Percentiles rank a stretch among this genome's conserved stretches.
These are phyloP conservation scores for Capniomyces stellatus DNA, from an alignment of 371 early-diverging fungal species.

Conservation along the genomic window DNA sequence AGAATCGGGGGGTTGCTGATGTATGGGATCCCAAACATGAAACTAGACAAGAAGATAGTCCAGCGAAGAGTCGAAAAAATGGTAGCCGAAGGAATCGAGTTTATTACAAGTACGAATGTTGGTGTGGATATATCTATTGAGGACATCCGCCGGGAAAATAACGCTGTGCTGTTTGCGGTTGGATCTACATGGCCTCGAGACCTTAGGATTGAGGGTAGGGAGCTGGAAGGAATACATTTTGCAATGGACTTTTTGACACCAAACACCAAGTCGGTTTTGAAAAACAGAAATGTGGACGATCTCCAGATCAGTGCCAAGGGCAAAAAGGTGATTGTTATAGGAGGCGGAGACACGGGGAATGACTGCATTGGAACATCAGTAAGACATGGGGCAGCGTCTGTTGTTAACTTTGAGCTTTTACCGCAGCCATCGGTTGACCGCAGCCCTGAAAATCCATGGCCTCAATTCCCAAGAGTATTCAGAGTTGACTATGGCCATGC, in stretches of 20 bases:
- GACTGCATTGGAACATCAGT: conserved; percentile 91
- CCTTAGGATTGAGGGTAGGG: conserved; percentile 68
- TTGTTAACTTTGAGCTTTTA: conserved; percentile 89
- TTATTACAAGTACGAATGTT: conserved; percentile 67
- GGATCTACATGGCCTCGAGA: conserved; percentile 96
- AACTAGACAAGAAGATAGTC: conserved; percentile 87
- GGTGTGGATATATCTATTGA: conserved; percentile 60
- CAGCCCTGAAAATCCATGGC: conserved; percentile 87
- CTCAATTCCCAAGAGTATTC: conserved; percentile 83
- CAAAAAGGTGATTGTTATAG: conserved; percentile 90
- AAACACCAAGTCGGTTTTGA: conserved; percentile 71
- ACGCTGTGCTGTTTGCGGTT: conserved; percentile 74
- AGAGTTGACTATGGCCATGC: conserved; percentile 91
- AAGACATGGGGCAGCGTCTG: conserved; percentile 76
- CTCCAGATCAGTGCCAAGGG: conserved; percentile 54
- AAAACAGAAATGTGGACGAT: conserved; percentile 21
- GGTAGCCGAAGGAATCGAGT: conserved; percentile 76
- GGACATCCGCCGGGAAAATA: conserved; percentile 40
- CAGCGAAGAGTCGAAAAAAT: conserved; percentile 83
- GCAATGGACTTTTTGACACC: conserved; percentile 92
- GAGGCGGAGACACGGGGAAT: conserved; percentile 94
- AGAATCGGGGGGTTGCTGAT: conserved; percentile 87
- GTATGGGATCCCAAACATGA: conserved; percentile 99
- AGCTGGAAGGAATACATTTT: conserved; percentile 80
- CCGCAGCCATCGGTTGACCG: conserved; percentile 73